Percentiles rank a stretch among this genome's conserved stretches.
Conservation (phyloP, 2,329 filamentous ascomycete species). For the Alternaria tenuissima region DNA sequence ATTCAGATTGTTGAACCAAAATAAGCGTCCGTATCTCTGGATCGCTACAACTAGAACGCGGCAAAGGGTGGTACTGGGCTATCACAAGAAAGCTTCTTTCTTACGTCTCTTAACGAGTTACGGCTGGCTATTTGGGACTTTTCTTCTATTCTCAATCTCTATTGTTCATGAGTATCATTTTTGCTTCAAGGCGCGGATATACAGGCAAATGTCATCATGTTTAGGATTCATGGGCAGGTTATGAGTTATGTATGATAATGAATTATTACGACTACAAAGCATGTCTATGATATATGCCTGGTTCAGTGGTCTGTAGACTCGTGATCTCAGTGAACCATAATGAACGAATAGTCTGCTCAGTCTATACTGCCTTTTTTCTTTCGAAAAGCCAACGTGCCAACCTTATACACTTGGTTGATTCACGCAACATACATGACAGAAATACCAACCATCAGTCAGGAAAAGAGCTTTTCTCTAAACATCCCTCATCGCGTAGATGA, state of each 20-base stretch:
- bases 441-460: not conserved
- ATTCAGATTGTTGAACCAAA: not conserved
- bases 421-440: not conserved
- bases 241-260: conserved; percentile 12
- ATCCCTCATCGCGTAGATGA: too few relatives aligned
- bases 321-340: not conserved
- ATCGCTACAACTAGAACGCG: not conserved
- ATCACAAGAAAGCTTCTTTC: not conserved
- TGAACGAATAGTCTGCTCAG: not conserved
- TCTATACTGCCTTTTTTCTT: not conserved
- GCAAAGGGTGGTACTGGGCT: too few relatives aligned
- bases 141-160: conserved; percentile 2
- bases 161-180: conserved; percentile 1
- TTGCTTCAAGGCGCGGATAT: conserved; percentile 7
- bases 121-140: not conserved
- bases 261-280: not conserved
- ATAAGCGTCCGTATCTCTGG: not conserved
- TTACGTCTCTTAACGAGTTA: not conserved
- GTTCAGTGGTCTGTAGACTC: not conserved
- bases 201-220: conserved; percentile 11
- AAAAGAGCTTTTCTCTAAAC: not conserved
- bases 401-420: not conserved
- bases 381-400: not conserved
- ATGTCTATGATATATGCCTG: not conserved
- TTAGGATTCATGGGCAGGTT: not conserved